Percentiles rank a stretch among this genome's conserved stretches.
Evolutionary conservation across 2,329 filamentous ascomycete species (phyloP).

Genomic region (Aspergillus eucalypticola): DNA sequence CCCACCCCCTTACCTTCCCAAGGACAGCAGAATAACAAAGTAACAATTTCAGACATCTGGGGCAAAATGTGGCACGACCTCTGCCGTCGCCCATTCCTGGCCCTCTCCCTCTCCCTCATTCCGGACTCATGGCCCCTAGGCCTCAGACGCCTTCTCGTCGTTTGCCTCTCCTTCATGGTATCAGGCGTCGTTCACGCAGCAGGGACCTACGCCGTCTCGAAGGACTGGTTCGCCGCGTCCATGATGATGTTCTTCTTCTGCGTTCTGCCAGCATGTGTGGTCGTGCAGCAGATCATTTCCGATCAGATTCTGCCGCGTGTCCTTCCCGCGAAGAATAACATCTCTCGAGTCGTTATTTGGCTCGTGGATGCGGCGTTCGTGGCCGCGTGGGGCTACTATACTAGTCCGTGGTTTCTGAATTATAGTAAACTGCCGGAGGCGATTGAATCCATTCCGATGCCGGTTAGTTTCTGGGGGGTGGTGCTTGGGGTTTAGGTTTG

Average conservation of each 20-base stretch:
- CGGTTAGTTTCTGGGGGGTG: conserved; percentile 8
- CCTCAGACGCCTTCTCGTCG: conserved; percentile 8
- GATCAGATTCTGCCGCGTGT: conserved; percentile 1
- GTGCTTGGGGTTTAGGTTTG: background rate
- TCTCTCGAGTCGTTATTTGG: conserved; percentile 8
- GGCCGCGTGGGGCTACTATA: conserved; percentile 15
- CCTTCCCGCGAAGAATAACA: background rate
- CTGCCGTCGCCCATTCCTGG: conserved; percentile 18
- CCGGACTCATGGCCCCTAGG: background rate
- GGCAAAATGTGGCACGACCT: conserved; percentile 23
- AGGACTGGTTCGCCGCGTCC: conserved; percentile 5
- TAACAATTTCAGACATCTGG: conserved; percentile 16
- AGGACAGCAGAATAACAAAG: background rate
- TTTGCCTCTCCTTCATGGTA: conserved; percentile 15
- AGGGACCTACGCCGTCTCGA: conserved; percentile 16
- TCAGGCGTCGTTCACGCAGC: conserved; percentile 16
- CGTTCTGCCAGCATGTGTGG: conserved; percentile 15
- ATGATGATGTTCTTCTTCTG: conserved; percentile 22
- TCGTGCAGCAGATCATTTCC: conserved; percentile 13
- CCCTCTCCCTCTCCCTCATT: conserved; percentile 9
- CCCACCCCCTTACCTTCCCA: background rate
- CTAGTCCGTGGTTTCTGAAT: conserved; percentile 20
- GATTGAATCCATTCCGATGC: conserved; percentile 13
- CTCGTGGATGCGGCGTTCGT: conserved; percentile 11
- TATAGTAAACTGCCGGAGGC: conserved; percentile 20